A percentile compares a stretch with the other conserved stretches of the same genome.
Evolutionary conservation across 2,329 filamentous ascomycete species (phyloP).

Genomic region (Emergomyces africanus): DNA sequence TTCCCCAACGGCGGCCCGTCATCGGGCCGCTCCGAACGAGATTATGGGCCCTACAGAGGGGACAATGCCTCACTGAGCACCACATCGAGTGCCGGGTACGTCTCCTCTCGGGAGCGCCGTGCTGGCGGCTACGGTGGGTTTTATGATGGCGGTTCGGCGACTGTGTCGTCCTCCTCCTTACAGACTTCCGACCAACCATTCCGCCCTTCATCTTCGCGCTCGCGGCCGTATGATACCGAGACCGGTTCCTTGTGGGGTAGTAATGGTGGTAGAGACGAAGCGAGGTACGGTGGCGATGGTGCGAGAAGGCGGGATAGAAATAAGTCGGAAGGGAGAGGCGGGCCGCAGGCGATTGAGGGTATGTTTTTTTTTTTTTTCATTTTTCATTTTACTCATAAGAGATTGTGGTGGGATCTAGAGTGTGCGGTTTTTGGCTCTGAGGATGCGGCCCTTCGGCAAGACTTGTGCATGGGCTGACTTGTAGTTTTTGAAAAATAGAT

Average conservation of each 20-base stretch:
- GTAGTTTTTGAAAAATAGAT: conserved; percentile 24
- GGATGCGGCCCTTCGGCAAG: not conserved
- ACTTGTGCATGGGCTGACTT: not conserved
- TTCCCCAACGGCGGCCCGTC: conserved; percentile 28
- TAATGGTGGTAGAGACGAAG: not conserved
- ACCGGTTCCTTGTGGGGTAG: not conserved
- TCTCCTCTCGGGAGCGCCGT: conserved; percentile 21
- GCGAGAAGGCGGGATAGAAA: conserved; percentile 13
- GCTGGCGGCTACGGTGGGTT: conserved; percentile 35
- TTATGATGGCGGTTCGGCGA: conserved; percentile 13
- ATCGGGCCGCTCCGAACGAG: conserved; percentile 21
- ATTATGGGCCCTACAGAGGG: conserved; percentile 22
- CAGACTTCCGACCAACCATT: conserved; percentile 1
- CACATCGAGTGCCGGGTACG: conserved; percentile 3
- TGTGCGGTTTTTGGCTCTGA: not conserved
- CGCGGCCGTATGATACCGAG: not conserved
- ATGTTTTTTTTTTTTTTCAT: no score
- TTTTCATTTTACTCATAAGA: not conserved
- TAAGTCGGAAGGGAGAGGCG: conserved; percentile 10
- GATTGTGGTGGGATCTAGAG: not conserved
- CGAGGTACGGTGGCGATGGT: not conserved
- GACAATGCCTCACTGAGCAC: conserved; percentile 8
- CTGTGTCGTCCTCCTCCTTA: conserved; percentile 3
- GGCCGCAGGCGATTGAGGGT: conserved; percentile 28
- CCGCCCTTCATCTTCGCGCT: not conserved